Evolutionary conservation across 768 basidiomycete genomes (phyloP).

Genomic region (Clitopilus hobsonii): DNA sequence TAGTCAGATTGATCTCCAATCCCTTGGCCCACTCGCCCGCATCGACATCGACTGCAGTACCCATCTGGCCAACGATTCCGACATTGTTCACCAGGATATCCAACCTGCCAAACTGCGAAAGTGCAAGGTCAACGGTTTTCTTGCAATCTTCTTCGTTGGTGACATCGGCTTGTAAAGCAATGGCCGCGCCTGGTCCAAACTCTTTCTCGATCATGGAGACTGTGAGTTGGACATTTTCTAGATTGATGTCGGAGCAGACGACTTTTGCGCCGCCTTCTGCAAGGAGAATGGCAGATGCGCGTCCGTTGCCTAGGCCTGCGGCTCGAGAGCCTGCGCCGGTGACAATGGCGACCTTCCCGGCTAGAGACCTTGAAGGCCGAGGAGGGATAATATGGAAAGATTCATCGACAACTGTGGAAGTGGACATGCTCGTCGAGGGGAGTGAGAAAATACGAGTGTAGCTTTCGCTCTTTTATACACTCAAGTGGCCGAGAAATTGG

Average conservation of each 20-base stretch:
- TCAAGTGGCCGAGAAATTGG: too few species aligned
- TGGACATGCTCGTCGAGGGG: background rate
- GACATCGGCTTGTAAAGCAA: slow-evolving; percentile 31
- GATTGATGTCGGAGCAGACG: slow-evolving; percentile 31
- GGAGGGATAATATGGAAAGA: slow-evolving; percentile 19
- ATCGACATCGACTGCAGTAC: slow-evolving; percentile 34
- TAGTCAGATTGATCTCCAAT: slow-evolving; percentile 33
- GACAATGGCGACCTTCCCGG: slow-evolving; percentile 33
- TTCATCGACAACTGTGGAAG: background rate
- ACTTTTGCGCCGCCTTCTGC: slow-evolving; percentile 35
- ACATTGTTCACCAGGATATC: slow-evolving; percentile 41
- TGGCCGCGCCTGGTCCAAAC: slow-evolving; percentile 26
- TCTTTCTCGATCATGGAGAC: slow-evolving; percentile 33
- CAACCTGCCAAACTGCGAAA: slow-evolving; percentile 31
- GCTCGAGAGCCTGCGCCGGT: slow-evolving; percentile 37
- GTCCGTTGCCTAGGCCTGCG: slow-evolving; percentile 36
- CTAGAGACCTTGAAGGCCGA: slow-evolving; percentile 27
- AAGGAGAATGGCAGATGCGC: slow-evolving; percentile 35
- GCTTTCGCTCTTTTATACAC: too few species aligned
- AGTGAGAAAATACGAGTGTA: too few species aligned
- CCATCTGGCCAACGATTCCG: slow-evolving; percentile 31
- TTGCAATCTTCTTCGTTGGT: slow-evolving; percentile 29
- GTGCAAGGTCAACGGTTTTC: slow-evolving; percentile 26
- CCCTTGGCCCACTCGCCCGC: slow-evolving; percentile 28
- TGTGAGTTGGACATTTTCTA: slow-evolving; percentile 31